Base-by-base conservation (phyloP, 2,329 filamentous ascomycete species). In the Capronia americana region DNA sequence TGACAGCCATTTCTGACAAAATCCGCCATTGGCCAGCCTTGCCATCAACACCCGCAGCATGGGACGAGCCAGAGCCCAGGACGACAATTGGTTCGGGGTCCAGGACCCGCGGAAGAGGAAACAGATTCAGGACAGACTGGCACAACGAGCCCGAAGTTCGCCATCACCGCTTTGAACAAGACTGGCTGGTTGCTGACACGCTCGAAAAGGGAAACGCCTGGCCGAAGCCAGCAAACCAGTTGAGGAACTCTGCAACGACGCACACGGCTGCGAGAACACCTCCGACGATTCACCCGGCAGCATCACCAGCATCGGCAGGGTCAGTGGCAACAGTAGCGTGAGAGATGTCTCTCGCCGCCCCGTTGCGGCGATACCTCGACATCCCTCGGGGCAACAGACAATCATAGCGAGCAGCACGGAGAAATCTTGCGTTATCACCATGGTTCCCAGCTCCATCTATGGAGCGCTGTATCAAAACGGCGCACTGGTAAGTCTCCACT, bases 111-210 rank as follows among this genome's bases (percentile, higher is more conserved):
- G 74, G 64, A 75, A 78, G 65, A 72, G 78, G 32, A 79, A 79
- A 69, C 75, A 77, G 54, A 78, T 79, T 20, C 77, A 79, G 69
- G 77, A 79, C 65, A 72, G 77, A 55, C 66, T 79, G 46, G 77
- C 77, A 34, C 77, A 79, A 64, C 69, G 77, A 71, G 77, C 77
- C 32, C 72, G 77, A 68, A 69, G 77, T 78, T 72, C 69, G 73
- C 70, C 53, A 44, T 17, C 38, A n/a, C 38, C 14, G 5, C 17
- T n/a, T 8, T 44, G 14, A 7, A 44, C 38, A 20, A n/a, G 38
- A 44, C 38, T 44, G 38, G 7, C 17, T n/a, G 38, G 38, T 8
- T 44, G 50, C 30, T 55, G 53, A 59, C 26, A 48, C 14, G 6
- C 48, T 26, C 24, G n/a, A 24, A 20, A 24, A 64, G 61, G 65